Conservation (phyloP, 352 stramenopile genomes). For the Pythium phragmitis region DNA sequence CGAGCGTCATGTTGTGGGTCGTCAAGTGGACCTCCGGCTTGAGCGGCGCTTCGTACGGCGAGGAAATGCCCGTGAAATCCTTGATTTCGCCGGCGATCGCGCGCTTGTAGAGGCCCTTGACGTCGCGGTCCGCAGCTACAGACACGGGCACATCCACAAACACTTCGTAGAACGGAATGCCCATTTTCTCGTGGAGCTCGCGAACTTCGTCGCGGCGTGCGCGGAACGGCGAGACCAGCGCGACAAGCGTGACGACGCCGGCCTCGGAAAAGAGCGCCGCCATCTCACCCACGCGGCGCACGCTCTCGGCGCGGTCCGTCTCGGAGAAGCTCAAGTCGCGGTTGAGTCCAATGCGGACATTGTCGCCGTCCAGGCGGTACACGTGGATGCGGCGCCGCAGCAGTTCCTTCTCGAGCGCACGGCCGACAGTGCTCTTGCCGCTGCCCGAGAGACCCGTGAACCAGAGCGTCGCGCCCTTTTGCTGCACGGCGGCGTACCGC, state of each 20-base stretch:
- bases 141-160: constrained; percentile 98
- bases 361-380: constrained; percentile 98
- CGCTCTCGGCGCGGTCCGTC: constrained; percentile 94
- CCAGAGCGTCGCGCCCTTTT: constrained; percentile 98
- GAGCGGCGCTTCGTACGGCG: constrained; percentile 96
- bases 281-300: constrained; percentile 97
- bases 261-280: constrained; percentile 95
- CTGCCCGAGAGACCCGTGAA: constrained; percentile 98
- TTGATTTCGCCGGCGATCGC: constrained; percentile 95
- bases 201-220: constrained; percentile 93
- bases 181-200: constrained; percentile 90
- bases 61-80: constrained; percentile 98
- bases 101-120: constrained; percentile 96
- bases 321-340: constrained; percentile 96
- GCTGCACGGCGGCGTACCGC: constrained; percentile 74
- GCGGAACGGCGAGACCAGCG: constrained; percentile 96
- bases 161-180: constrained; percentile 98
- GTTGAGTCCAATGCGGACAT: constrained; percentile 97
- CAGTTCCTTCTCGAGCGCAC: constrained; percentile 94
- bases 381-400: constrained; percentile 94
- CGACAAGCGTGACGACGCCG: constrained; percentile 97
- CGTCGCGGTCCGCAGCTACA: constrained; percentile 95
- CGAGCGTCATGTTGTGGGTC: constrained; percentile 94
- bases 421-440: constrained; percentile 98
- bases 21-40: constrained; percentile 94